Percentiles rank a stretch among this genome's conserved stretches.
phyloP scores from a whole-genome alignment of 768 basidiomycete species.

The Serendipita vermifera region DNA sequence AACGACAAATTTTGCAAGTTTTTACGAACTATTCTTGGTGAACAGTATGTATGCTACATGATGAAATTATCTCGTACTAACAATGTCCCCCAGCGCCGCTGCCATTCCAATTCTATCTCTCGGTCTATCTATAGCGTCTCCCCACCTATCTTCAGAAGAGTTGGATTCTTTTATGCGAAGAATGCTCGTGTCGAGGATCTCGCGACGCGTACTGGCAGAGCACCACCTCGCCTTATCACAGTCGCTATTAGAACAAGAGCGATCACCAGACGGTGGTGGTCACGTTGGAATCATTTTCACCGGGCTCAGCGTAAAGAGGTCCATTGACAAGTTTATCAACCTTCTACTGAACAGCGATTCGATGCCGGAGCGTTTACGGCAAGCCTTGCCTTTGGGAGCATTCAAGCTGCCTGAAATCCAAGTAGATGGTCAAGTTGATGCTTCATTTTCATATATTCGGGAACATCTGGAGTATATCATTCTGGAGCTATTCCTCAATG shows the following conservation, averaged over 20 bases:
- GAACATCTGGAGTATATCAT: constrained; percentile 88
- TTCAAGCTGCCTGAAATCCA: constrained; percentile 40
- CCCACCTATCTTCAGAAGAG: constrained; percentile 59
- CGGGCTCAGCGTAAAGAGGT: constrained; percentile 43
- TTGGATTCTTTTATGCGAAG: constrained; percentile 81
- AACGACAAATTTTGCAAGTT: constrained; percentile 72
- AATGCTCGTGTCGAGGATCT: constrained; percentile 85
- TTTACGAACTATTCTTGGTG: constrained; percentile 45
- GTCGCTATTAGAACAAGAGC: constrained; percentile 28
- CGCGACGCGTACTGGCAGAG: constrained; percentile 75
- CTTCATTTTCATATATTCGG: constrained; percentile 67
- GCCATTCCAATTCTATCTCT: constrained; percentile 74
- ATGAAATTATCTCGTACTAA: constrained; percentile 7
- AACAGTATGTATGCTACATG: constrained; percentile 45
- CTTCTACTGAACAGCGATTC: constrained; percentile 1
- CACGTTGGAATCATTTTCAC: constrained; percentile 80
- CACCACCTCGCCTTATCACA: constrained; percentile 77
- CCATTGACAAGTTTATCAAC: constrained; percentile 1
- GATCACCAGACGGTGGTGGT: constrained; percentile 21
- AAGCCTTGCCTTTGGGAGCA: constrained; percentile 11
- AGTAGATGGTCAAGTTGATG: constrained; percentile 59
- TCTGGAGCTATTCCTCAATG: constrained; percentile 84
- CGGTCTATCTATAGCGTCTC: constrained; percentile 74
- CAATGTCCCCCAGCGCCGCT: constrained; percentile 35
- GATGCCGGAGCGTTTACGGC: constrained; percentile 2